Evolutionary conservation across 805 yeast genomes (phyloP), one percentile per base, ranked within the genome.

Genomic region (Wickerhamomyces chaumierensis): DNA sequence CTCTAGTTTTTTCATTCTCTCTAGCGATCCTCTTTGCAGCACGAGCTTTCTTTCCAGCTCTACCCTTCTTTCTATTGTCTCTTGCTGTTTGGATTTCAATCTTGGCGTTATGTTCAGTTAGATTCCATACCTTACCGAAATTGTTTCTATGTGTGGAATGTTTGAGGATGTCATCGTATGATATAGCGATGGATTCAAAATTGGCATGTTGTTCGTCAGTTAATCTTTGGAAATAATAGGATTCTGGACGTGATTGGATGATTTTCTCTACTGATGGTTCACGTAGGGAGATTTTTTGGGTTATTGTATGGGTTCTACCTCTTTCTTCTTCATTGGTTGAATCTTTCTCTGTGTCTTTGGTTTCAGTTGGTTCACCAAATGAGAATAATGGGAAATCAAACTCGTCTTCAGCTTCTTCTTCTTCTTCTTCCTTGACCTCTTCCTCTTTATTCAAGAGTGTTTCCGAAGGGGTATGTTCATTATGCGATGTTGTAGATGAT

Each of bases 341-440:
- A 12, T 48, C 46, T 18, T 43, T 40, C 20, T 42, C 34, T 15
- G 31, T 33, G 5, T 27, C 16, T 13, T 39, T 37, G 1, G 14
- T 17, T 4, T 18, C 29, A n/a, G 14, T 18, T 38, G 5, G n/a
- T n/a, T 41, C 52, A 31, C 48, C 54, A 32, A 48, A 44, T 2
- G 58, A 53, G 40, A 53, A 53, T 23, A 53, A 31, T 1, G 58
- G 56, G 38, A 53, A 52, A 17, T 53, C 58, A 39, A 49, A 53
- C 39, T 48, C 55, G 13, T 46, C 50, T 13, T 45, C 39, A 2
- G 31, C 39, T 15, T 41, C 45, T 11, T 38, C 39, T 7, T 25
- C 12, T 8, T 38, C 39, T 11, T 20, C 12, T 6, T n/a, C 11
- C 13, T 21, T 33, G 4, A 34, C 39, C 6, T 34, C 38, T 2